Evolutionary conservation across 2,329 filamentous ascomycete genomes (phyloP), one percentile per base, ranked within the genome.

Genomic region (Phialocephala subalpina): DNA sequence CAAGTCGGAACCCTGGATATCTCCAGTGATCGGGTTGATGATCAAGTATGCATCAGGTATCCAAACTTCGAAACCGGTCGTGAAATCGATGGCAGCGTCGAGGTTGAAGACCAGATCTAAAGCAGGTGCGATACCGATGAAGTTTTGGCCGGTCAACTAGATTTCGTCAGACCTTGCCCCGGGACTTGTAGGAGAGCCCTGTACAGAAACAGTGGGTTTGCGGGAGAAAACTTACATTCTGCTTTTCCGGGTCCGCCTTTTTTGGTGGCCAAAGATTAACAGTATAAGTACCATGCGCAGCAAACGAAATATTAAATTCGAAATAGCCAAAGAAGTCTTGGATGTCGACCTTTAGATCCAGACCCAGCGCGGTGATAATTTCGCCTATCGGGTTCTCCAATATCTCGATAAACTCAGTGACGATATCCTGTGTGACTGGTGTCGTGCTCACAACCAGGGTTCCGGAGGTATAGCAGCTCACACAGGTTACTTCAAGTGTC

Each of bases 281-380:
- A 7, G 33, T 62, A 14, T 67, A 70, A 25, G 68, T 61, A 20
- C 58, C 60, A 7, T 45, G 8, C 35, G 52, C 64, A 18, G 25
- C 52, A 53, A 71, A 71, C 2, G 57, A 4, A 25, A 70, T 60
- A 33, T 71, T 60, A 33, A 70, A 36, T 27, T 69, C 60, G 35
- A 71, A 70, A 52, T 69, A 60, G 3, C 61, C 66, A n/a, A 49
- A 60, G n/a, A 70, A 56, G 25, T 52, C 58, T 12, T 67, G 27
- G 2, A 70, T 45, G 5, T 47, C 53, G 7, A 70, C 55, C 20
- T 60, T 57, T 2, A 69, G 16, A 16, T 65, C 18, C 22, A 69
- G 29, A 2, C 69, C 27, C 29, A 33, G 29, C 29, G 29, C 29
- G 29, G 29, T 33, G 11, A 52, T 27, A 6, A 70, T 36, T 1